phyloP scores from a whole-genome alignment of 371 early-diverging fungal genomes.

The Basidiobolus meristosporus region DNA sequence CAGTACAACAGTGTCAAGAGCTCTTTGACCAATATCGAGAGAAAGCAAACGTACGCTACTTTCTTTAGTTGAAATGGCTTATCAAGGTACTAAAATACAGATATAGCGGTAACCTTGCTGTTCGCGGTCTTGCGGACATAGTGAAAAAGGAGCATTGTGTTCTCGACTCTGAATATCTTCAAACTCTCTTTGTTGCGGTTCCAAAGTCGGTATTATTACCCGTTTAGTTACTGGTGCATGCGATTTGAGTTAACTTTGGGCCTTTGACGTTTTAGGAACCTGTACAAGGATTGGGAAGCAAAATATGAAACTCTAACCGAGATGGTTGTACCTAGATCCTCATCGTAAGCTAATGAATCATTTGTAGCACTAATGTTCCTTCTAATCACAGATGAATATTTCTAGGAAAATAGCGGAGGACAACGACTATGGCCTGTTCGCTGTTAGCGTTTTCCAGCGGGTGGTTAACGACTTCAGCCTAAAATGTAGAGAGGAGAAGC shows the following conservation, averaged over 20 bases:
- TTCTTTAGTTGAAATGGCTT: background rate
- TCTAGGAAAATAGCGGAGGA: conserved; percentile 71
- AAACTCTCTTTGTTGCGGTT: conserved; percentile 85
- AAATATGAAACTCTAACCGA: conserved; percentile 75
- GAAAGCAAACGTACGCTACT: conserved; percentile 53
- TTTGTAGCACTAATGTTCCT: background rate
- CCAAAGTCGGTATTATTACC: conserved; percentile 39
- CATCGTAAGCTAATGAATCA: conserved; percentile 43
- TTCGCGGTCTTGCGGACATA: conserved; percentile 60
- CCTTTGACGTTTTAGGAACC: conserved; percentile 14
- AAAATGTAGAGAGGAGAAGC: conserved; percentile 76
- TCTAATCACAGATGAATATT: background rate
- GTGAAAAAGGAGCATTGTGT: conserved; percentile 85
- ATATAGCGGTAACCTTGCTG: conserved; percentile 76
- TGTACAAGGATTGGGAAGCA: conserved; percentile 61
- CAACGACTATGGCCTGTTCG: conserved; percentile 79
- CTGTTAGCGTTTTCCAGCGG: conserved; percentile 74
- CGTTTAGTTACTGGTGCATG: background rate
- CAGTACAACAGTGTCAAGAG: conserved; percentile 66
- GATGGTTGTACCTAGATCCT: conserved; percentile 92
- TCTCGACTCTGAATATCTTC: conserved; percentile 79
- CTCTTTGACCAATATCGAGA: conserved; percentile 51
- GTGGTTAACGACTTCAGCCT: conserved; percentile 72
- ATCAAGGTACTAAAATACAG: background rate
- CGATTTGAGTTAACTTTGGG: background rate